These are phyloP conservation scores for Dovyalis caffra DNA, from an alignment of 345 rosid genomes.

Conservation along the genomic window DNA sequence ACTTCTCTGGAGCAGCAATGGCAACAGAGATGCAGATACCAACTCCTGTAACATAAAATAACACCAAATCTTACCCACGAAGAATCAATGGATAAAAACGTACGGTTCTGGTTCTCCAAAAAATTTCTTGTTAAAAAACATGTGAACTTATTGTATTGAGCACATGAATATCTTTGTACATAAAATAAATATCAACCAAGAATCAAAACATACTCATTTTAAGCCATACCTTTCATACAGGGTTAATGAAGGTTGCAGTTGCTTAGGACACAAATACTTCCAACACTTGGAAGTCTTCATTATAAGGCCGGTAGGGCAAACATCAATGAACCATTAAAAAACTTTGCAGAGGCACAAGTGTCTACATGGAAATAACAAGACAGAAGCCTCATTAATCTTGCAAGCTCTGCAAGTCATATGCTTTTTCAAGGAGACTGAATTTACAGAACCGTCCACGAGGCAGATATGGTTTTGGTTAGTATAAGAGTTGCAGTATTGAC, in stretches of 20 bases:
- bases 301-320: slow-evolving; percentile 59
- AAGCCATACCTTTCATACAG: background rate
- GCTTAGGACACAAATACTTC: slow-evolving; percentile 41
- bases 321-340: slow-evolving; percentile 43
- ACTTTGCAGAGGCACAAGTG: slow-evolving; percentile 72
- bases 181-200: too few species aligned
- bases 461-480: slow-evolving; percentile 30
- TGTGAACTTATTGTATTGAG: too few species aligned
- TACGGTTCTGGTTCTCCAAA: too few species aligned
- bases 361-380: slow-evolving; percentile 63
- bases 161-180: too few species aligned
- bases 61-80: too few species aligned
- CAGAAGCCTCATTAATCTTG: slow-evolving; percentile 46
- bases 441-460: slow-evolving; percentile 29
- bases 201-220: too few species aligned
- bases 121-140: too few species aligned
- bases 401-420: slow-evolving; percentile 53
- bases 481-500: slow-evolving; percentile 58
- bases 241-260: slow-evolving; percentile 25
- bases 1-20: too few species aligned
- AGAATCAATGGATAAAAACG: too few species aligned
- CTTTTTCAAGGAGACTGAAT: slow-evolving; percentile 11
- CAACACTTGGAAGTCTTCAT: slow-evolving; percentile 48
- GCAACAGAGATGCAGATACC: too few species aligned
- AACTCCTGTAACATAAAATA: too few species aligned